phyloP scores from a whole-genome alignment of 331 rosid genomes.

The Rhamnella rubrinervis region DNA sequence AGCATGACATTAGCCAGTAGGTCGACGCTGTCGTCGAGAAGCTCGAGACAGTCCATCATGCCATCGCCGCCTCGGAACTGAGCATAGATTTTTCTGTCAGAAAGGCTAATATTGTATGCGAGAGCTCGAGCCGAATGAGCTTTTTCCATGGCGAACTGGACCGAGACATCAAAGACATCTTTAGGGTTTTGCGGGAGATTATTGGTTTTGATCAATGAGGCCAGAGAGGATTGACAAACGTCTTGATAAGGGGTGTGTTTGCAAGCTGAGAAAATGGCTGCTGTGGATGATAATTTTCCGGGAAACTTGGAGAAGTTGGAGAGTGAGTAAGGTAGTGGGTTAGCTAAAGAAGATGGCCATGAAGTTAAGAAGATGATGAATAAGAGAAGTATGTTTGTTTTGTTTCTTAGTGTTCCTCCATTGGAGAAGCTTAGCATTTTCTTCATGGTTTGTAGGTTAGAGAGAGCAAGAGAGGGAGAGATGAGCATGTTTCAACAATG shows the following conservation, averaged over 20 bases:
- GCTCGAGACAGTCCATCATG: slow-evolving; percentile 32
- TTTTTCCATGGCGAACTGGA: slow-evolving; percentile 17
- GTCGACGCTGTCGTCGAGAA: slow-evolving; percentile 31
- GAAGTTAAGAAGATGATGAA: background rate
- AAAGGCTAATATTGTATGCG: slow-evolving; percentile 17
- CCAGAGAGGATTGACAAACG: slow-evolving; percentile 22
- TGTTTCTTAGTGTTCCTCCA: background rate
- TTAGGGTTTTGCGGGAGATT: slow-evolving; percentile 7
- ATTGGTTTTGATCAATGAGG: background rate
- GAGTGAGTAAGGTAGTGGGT: slow-evolving; percentile 2
- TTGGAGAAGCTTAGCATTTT: background rate
- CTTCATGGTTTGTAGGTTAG: background rate
- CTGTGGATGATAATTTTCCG: background rate
- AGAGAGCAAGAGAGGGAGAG: background rate
- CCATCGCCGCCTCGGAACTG: background rate
- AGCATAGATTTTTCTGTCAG: background rate
- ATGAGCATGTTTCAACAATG: background rate
- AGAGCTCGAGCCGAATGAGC: slow-evolving; percentile 26
- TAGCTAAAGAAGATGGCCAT: too few relatives aligned
- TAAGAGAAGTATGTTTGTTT: background rate
- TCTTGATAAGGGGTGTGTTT: slow-evolving; percentile 17
- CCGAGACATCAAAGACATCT: slow-evolving; percentile 16
- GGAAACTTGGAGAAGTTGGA: slow-evolving; percentile 25
- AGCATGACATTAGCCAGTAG: slow-evolving; percentile 23
- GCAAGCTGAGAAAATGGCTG: slow-evolving; percentile 20